A percentile compares a stretch with the other conserved stretches of the same genome.
These are phyloP conservation scores for Oidium heveae DNA, from an alignment of 2,329 filamentous ascomycete species.

Conservation along the genomic window DNA sequence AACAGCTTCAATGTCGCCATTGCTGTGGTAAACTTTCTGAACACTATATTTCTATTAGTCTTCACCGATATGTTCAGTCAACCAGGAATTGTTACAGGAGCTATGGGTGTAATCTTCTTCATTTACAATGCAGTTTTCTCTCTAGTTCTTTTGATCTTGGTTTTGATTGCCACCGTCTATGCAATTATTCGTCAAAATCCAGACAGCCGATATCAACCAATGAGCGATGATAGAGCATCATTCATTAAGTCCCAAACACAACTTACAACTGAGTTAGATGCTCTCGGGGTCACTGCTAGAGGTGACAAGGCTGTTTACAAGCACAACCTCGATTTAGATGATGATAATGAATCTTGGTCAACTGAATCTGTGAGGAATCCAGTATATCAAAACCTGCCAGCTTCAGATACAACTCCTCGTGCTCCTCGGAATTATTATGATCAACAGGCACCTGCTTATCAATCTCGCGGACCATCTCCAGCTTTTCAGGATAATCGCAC, in stretches of 20 bases:
- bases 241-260: conserved; percentile 94
- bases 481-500: too few species aligned
- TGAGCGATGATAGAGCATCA: conserved; percentile 85
- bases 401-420: conserved; percentile 11
- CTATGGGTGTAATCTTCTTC: conserved; percentile 77
- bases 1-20: conserved; percentile 94
- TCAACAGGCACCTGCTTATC: too few species aligned
- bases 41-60: conserved; percentile 67
- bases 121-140: conserved; percentile 67
- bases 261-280: conserved; percentile 72
- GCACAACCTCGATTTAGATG: conserved; percentile 37
- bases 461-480: too few species aligned
- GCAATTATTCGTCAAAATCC: conserved; percentile 81
- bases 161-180: conserved; percentile 52
- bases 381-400: conserved; percentile 14
- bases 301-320: conserved; percentile 46
- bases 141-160: conserved; percentile 56
- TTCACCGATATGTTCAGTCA: conserved; percentile 73
- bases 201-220: conserved; percentile 82
- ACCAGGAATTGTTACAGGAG: conserved; percentile 59
- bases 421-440: conserved; percentile 7
- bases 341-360: conserved; percentile 44
- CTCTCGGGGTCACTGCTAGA: conserved; percentile 65
- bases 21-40: conserved; percentile 70
- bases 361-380: conserved; percentile 27